Evolutionary conservation across 1,284 basidiomycete species (phyloP).

Genomic region (Papiliotrema flavescens): DNA sequence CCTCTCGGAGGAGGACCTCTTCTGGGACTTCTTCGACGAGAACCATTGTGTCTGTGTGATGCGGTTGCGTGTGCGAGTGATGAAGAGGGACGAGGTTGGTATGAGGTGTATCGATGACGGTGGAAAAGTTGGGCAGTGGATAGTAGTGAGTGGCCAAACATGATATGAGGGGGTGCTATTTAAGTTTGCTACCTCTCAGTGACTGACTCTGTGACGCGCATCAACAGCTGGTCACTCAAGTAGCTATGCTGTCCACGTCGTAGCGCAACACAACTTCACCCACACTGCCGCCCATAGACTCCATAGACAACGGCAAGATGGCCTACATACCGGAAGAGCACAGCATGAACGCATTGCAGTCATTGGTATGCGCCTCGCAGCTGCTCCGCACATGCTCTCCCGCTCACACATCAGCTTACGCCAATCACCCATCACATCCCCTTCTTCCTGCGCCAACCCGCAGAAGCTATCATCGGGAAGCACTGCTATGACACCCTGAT

Average conservation of each 20-base stretch:
- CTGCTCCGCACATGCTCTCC: too few relatives aligned
- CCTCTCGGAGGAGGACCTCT: constrained; percentile 26
- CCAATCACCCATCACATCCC: constrained; percentile 60
- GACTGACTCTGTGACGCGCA: background rate
- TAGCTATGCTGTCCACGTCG: background rate
- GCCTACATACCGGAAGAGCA: too few relatives aligned
- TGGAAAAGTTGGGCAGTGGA: background rate
- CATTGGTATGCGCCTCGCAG: too few relatives aligned
- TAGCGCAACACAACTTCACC: background rate
- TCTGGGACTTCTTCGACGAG: constrained; percentile 47
- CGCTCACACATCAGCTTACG: constrained; percentile 27
- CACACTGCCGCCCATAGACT: too few relatives aligned
- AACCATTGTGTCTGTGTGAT: constrained; percentile 30
- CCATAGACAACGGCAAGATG: too few relatives aligned
- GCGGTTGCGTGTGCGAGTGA: background rate
- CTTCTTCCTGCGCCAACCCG: constrained; percentile 73
- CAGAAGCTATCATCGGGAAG: constrained; percentile 77
- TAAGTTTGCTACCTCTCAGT: background rate
- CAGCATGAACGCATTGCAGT: too few relatives aligned
- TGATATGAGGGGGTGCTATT: background rate
- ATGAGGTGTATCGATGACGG: background rate
- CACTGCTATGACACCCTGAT: constrained; percentile 89
- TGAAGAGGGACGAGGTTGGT: background rate
- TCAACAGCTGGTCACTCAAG: too few relatives aligned
- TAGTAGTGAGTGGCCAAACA: background rate